These are phyloP conservation scores for Moesziomyces parantarcticus DNA, from an alignment of 1,284 basidiomycete species.

Conservation along the genomic window DNA sequence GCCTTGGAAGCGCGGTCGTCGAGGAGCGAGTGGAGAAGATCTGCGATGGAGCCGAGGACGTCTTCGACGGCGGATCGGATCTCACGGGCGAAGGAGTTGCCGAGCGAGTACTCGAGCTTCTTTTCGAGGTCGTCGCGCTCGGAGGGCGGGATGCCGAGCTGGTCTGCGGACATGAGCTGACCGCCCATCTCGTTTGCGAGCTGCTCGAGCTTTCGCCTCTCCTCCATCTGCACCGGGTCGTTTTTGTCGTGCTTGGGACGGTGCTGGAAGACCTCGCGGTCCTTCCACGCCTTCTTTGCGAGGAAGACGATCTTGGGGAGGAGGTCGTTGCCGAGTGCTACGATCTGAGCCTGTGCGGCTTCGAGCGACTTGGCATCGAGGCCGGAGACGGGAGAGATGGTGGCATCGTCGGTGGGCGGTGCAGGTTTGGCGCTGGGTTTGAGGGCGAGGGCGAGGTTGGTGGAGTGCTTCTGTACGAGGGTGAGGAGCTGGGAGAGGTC, in stretches of 20 bases:
- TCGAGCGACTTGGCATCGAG: constrained; percentile 52
- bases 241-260: constrained; percentile 11
- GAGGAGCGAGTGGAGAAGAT: constrained; percentile 58
- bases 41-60: constrained; percentile 48
- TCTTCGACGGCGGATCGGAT: constrained; percentile 43
- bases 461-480: constrained; percentile 49
- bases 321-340: constrained; percentile 48
- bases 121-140: constrained; percentile 32
- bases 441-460: constrained; percentile 53
- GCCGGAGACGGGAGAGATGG: constrained; percentile 43
- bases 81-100: constrained; percentile 50
- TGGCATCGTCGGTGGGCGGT: neutral
- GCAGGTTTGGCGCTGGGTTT: constrained; percentile 34
- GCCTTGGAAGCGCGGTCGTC: constrained; percentile 47
- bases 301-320: constrained; percentile 60
- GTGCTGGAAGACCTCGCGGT: constrained; percentile 44
- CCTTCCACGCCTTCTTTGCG: constrained; percentile 56
- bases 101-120: constrained; percentile 42
- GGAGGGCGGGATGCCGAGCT: constrained; percentile 39
- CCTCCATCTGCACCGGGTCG: constrained; percentile 26
- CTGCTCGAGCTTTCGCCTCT: constrained; percentile 41
- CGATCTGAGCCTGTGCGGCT: constrained; percentile 50
- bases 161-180: constrained; percentile 50
- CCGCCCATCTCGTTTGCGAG: constrained; percentile 50
- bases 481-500: constrained; percentile 49